Evolutionary conservation across 2,329 filamentous ascomycete genomes (phyloP).

Genomic region (Xylaria sp.): DNA sequence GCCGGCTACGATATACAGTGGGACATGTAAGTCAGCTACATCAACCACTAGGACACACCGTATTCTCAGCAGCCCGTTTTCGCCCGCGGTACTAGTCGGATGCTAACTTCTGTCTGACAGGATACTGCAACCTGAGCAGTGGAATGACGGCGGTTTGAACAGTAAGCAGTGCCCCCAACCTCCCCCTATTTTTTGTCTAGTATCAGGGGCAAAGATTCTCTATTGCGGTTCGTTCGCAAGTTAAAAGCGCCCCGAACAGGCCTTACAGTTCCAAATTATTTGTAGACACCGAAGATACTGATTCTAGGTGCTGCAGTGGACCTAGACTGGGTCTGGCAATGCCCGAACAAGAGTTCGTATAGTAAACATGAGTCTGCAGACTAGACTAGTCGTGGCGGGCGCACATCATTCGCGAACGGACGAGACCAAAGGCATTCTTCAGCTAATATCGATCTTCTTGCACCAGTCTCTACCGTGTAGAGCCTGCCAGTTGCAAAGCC

Average conservation of each 20-base stretch:
- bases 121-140: constrained; percentile 24
- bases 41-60: neutral
- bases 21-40: constrained; percentile 24
- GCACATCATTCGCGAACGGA: neutral
- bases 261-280: too few relatives aligned
- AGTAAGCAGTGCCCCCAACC: neutral
- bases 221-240: too few relatives aligned
- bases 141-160: constrained; percentile 22
- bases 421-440: constrained; percentile 8
- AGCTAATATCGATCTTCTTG: constrained; percentile 52
- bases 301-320: constrained; percentile 6
- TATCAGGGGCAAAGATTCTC: too few relatives aligned
- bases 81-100: neutral
- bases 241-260: too few relatives aligned
- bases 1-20: constrained; percentile 18
- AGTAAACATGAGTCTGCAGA: constrained; percentile 2
- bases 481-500: constrained; percentile 84
- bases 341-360: constrained; percentile 20
- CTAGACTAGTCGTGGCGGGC: neutral
- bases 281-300: too few relatives aligned
- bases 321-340: constrained; percentile 25
- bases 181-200: too few relatives aligned
- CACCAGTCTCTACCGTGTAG: constrained; percentile 78
- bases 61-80: neutral
- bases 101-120: constrained; percentile 10